phyloP scores from a whole-genome alignment of 1,284 basidiomycete genomes.

The Gymnopus androsaceus region DNA sequence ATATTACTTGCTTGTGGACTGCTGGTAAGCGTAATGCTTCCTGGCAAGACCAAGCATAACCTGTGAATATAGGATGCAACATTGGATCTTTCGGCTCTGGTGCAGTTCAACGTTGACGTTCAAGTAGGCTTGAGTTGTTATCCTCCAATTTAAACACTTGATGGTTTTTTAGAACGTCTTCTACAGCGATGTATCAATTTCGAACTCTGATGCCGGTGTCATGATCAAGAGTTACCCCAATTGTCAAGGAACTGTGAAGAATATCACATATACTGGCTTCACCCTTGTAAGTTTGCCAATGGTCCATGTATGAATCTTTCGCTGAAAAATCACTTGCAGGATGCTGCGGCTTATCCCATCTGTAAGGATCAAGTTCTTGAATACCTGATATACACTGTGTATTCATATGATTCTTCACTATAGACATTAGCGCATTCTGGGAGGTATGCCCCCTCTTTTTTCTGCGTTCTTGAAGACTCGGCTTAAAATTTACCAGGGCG shows the following conservation, averaged over 20 bases:
- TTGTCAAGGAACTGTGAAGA: conserved; percentile 23
- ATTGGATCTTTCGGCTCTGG: conserved; percentile 26
- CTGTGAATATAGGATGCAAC: conserved; percentile 21
- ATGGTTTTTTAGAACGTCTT: conserved; percentile 20
- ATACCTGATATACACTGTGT: background rate
- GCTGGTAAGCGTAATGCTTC: conserved; percentile 13
- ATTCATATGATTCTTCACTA: background rate
- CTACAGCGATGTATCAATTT: conserved; percentile 24
- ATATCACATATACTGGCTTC: conserved; percentile 20
- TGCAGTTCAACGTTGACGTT: conserved; percentile 6
- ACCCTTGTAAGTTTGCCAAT: background rate
- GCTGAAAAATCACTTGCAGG: background rate
- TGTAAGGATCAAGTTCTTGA: too few species aligned
- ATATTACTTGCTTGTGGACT: conserved; percentile 22
- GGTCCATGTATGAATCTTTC: background rate
- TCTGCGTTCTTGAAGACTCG: conserved; percentile 1
- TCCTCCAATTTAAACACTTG: background rate
- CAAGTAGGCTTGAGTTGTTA: background rate
- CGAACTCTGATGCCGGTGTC: conserved; percentile 23
- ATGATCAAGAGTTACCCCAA: conserved; percentile 26
- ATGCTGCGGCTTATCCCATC: conserved; percentile 6
- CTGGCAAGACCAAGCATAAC: background rate
- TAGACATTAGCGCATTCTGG: conserved; percentile 23
- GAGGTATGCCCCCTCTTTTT: conserved; percentile 1
- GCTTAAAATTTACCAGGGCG: conserved; percentile 10